Base-by-base conservation (phyloP, 1,139 yeast genomes). In the Wickerhamiella pararugosa region DNA sequence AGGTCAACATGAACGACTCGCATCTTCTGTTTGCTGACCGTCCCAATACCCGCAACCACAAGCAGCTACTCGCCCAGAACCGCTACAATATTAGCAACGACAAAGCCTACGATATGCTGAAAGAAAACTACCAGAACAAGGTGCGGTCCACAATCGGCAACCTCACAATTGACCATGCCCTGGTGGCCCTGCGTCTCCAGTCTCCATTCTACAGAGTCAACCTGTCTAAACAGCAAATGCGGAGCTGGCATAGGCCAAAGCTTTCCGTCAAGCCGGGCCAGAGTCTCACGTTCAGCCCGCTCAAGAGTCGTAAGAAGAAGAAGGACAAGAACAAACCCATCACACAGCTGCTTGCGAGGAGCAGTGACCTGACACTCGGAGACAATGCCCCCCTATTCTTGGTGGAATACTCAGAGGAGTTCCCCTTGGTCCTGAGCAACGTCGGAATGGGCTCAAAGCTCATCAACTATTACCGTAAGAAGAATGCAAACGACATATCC, bases 401-500 rank as follows among this genome's bases (percentile, higher is more conserved):
- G 42, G 66, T 86, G 68, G 99, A 92, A 58, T 90, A 86, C 56
- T 74, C 93, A 5, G 98, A 92, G 59, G 95, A 90, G 58, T 71
- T 71, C 45, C 99, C 99, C 0, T 63, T 78, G 45, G 80, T 83
- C 5, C 61, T 90, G 32, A 80, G 92, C 4, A 83, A 82, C 48
- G 83, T 80, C 59, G 99, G 98, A 46, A 92, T 92, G 99, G 94
- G 95, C 6, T 79, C 90, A 32, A 90, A 90, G 57, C 65, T 92
- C 48, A 81, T 92, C 52, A 92, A 92, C 55, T 92, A 92, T 56
- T 92, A 92, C 59, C 70, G 98, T 50, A 87, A 90, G 57, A 76
- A 75, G 49, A 70, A 69, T 46, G 84, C 79, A 10, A 90, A 82
- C 43, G 99, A 92, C 57, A 73, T 75, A 5, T 69, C 81, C 5